Conservation (phyloP, 1,284 basidiomycete species). For the Rhodotorula sp. region DNA sequence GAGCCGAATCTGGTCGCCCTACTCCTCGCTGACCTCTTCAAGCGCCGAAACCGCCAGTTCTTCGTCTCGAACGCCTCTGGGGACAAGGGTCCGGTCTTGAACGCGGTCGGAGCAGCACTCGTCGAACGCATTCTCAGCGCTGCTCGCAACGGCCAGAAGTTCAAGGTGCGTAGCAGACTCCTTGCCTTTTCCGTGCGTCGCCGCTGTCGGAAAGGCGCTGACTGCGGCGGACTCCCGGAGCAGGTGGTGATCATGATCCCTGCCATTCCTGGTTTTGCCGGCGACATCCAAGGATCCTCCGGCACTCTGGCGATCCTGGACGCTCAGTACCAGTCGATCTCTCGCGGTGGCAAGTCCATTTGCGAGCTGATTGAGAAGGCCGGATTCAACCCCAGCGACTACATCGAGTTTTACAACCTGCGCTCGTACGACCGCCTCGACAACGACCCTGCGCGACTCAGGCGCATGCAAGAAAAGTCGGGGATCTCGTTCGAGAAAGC, state of each 20-base stretch:
- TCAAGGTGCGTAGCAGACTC: conserved; percentile 56
- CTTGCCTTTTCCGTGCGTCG: too few relatives aligned
- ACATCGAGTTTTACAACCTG: conserved; percentile 84
- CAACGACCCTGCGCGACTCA: conserved; percentile 9
- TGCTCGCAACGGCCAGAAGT: conserved; percentile 65
- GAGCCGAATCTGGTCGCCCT: too few relatives aligned
- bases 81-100: conserved; percentile 61
- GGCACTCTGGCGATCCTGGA: conserved; percentile 64
- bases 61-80: conserved; percentile 66
- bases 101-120: conserved; percentile 76
- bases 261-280: conserved; percentile 67
- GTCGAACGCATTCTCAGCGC: conserved; percentile 80
- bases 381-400: conserved; percentile 73
- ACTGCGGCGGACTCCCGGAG: not conserved
- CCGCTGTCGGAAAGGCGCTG: not conserved
- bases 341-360: conserved; percentile 70
- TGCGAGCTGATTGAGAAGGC: conserved; percentile 62
- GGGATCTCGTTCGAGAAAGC: conserved; percentile 79
- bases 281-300: conserved; percentile 63
- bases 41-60: conserved; percentile 56
- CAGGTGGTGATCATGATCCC: conserved; percentile 63
- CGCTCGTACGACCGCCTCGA: conserved; percentile 72
- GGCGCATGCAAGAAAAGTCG: conserved; percentile 65
- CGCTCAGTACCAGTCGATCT: conserved; percentile 73
- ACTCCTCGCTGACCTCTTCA: not conserved